These are phyloP conservation scores for Arthrobotrys megalospora DNA, from an alignment of 2,329 filamentous ascomycete genomes.

Conservation along the genomic window DNA sequence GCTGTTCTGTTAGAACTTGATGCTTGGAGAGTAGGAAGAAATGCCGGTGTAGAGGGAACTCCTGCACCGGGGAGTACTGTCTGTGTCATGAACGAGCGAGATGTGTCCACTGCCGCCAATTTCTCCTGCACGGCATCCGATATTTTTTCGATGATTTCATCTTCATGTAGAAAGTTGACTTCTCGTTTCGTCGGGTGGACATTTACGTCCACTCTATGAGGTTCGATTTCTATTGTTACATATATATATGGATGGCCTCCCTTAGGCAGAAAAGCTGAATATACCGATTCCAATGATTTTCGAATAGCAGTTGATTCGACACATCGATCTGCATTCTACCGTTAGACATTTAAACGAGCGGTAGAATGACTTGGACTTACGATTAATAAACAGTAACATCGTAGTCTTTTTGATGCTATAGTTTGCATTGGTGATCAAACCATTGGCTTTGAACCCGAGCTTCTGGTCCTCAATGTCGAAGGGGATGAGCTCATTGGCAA, in stretches of 20 bases:
- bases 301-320: slow-evolving; percentile 92
- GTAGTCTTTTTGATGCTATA: slow-evolving; percentile 92
- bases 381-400: slow-evolving; percentile 94
- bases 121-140: slow-evolving; percentile 84
- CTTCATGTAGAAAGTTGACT: slow-evolving; percentile 97
- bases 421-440: slow-evolving; percentile 91
- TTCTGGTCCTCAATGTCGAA: slow-evolving; percentile 80
- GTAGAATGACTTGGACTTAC: slow-evolving; percentile 41
- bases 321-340: slow-evolving; percentile 74
- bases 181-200: slow-evolving; percentile 97
- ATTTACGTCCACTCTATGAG: slow-evolving; percentile 93
- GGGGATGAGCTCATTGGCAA: slow-evolving; percentile 89
- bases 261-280: slow-evolving; percentile 88
- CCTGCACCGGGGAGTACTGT: slow-evolving; percentile 82
- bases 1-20: slow-evolving; percentile 65
- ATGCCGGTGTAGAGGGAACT: slow-evolving; percentile 65
- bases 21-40: slow-evolving; percentile 4
- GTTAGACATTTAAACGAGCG: slow-evolving; percentile 23
- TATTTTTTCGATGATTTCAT: slow-evolving; percentile 90
- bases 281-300: slow-evolving; percentile 91
- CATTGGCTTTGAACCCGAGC: slow-evolving; percentile 86
- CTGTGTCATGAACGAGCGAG: slow-evolving; percentile 93
- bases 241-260: slow-evolving; percentile 95
- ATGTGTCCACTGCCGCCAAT: slow-evolving; percentile 89
- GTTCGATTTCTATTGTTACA: slow-evolving; percentile 91